Base-by-base conservation (phyloP, 1,139 yeast species). In the Arxiozyma telluris region DNA sequence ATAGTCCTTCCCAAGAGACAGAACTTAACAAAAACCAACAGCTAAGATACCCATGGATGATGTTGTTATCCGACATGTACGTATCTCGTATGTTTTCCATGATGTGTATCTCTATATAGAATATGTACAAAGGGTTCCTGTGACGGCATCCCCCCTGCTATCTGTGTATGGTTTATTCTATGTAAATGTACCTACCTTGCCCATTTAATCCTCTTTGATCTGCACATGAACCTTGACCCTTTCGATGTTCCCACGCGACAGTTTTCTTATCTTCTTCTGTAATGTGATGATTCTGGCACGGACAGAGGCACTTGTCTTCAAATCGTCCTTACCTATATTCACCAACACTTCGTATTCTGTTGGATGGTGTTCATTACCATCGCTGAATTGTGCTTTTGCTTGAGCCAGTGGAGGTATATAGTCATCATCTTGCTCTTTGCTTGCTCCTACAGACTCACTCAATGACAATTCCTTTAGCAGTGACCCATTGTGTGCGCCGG, bases 221-320 rank as follows among this genome's bases (percentile, higher is more conserved):
- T 73, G 71, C 1, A 73, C 76, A 21, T 73, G 72, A 42, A 73
- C 67, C 55, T 66, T 71, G 4, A 72, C 76, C 53, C 71, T 72
- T 52, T 72, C 74, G 1, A 70, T 73, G 69, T 72, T 74, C 59
- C 69, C 80, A 67, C 70, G 73, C 57, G 70, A 77, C 58, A 79
- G 66, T 60, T 77, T 78, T 59, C 79, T 75, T 47, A 78, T 73
- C 60, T 78, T 78, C 63, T 77, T 77, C 58, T 78, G 82, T 48
- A 79, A 65, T 0, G 78, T 74, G 42, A 76, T 70, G 44, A 79
- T 78, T 71, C 83, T 75, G 50, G 78, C 75, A 57, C 81, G 73
- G 15, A 79, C 82, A 59, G 80, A 75, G 23, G 80, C 80, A 63
- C 81, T 77, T 41, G 81, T 76, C 66, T 78, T 78, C 52, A 79